Percentiles rank a stretch among this genome's conserved stretches.
These are phyloP conservation scores for Anthracocystis walkeri DNA, from an alignment of 1,284 basidiomycete species.

Conservation along the genomic window DNA sequence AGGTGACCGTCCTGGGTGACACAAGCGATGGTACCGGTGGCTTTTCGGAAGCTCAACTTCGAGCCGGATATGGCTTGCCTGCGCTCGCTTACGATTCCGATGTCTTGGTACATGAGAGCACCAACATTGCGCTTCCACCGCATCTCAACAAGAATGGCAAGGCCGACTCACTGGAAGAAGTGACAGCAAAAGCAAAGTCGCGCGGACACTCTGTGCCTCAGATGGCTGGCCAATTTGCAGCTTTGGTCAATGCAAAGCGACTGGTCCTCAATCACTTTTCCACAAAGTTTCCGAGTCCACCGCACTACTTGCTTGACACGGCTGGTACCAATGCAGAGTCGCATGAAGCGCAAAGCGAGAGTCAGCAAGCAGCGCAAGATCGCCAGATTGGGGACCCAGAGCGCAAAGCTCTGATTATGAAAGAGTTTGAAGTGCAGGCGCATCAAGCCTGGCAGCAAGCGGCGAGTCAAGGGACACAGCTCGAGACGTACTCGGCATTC, in stretches of 20 bases:
- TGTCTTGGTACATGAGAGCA: slow-evolving; percentile 67
- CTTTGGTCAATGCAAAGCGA: slow-evolving; percentile 45
- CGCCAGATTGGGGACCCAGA: slow-evolving; percentile 42
- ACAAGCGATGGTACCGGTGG: slow-evolving; percentile 65
- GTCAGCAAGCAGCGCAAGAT: slow-evolving; percentile 7
- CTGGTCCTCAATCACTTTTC: slow-evolving; percentile 67
- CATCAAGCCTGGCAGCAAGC: slow-evolving; percentile 50
- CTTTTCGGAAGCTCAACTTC: slow-evolving; percentile 22
- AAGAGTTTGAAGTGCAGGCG: slow-evolving; percentile 57
- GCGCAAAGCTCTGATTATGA: slow-evolving; percentile 50
- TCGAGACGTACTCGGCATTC: slow-evolving; percentile 38
- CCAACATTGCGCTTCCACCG: slow-evolving; percentile 61
- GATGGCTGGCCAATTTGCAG: slow-evolving; percentile 63
- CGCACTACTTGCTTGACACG: slow-evolving; percentile 39
- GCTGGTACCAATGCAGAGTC: slow-evolving; percentile 18
- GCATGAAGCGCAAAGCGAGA: neutral
- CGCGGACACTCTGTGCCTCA: slow-evolving; percentile 66
- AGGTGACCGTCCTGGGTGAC: slow-evolving; percentile 65
- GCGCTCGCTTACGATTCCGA: slow-evolving; percentile 51
- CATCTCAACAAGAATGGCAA: slow-evolving; percentile 47
- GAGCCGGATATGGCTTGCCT: slow-evolving; percentile 23
- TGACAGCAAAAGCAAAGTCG: slow-evolving; percentile 42
- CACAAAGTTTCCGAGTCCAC: slow-evolving; percentile 54
- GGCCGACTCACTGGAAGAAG: slow-evolving; percentile 40
- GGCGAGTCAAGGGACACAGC: neutral